phyloP scores from a whole-genome alignment of 768 basidiomycete genomes.

The Suillus discolor region DNA sequence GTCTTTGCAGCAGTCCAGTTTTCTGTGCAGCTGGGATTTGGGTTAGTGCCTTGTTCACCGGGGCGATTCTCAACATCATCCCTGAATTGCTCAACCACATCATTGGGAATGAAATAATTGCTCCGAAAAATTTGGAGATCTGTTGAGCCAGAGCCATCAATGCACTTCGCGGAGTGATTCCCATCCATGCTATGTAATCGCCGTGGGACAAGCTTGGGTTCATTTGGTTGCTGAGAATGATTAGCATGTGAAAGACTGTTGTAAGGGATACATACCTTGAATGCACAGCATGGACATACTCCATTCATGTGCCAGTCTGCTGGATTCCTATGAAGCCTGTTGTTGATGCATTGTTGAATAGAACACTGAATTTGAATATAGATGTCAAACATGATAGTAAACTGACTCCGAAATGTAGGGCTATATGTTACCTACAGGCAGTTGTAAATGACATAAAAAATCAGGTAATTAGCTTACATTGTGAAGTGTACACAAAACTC shows the following conservation, averaged over 20 bases:
- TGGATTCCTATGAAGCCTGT: background rate
- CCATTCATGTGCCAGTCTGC: background rate
- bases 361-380: background rate
- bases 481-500: background rate
- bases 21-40: slow-evolving; percentile 23
- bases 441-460: background rate
- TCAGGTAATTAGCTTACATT: background rate
- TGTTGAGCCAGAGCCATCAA: slow-evolving; percentile 22
- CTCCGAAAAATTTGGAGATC: slow-evolving; percentile 23
- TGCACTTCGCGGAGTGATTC: slow-evolving; percentile 36
- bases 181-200: slow-evolving; percentile 35
- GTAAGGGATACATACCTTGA: background rate
- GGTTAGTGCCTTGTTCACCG: background rate
- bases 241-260: background rate
- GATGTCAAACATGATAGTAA: background rate
- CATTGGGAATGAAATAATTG: slow-evolving; percentile 27
- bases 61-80: slow-evolving; percentile 10
- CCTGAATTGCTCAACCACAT: slow-evolving; percentile 30
- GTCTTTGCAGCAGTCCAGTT: slow-evolving; percentile 36
- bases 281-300: background rate
- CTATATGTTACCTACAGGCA: background rate
- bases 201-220: slow-evolving; percentile 27
- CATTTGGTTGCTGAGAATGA: slow-evolving; percentile 17
- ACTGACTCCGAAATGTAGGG: background rate
- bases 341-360: background rate